Evolutionary conservation across 1,139 yeast genomes (phyloP).

Genomic region (Debaryomyces robertsiae): DNA sequence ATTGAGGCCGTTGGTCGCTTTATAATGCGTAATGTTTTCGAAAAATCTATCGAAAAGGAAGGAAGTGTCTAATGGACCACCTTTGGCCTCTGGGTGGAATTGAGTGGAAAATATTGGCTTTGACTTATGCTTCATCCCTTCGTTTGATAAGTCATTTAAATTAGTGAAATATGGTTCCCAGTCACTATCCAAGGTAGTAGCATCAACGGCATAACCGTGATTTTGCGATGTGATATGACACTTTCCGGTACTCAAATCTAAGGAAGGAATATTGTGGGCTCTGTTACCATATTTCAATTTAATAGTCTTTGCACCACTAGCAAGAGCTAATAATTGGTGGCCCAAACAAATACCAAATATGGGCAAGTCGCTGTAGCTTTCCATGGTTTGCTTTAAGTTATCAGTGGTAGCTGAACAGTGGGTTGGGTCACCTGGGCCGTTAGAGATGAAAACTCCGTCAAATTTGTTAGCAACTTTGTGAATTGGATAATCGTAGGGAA

Average conservation of each 20-base stretch:
- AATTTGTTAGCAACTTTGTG: constrained; percentile 89
- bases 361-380: constrained; percentile 65
- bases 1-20: constrained; percentile 43
- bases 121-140: constrained; percentile 88
- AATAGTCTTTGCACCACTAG: constrained; percentile 89
- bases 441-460: constrained; percentile 92
- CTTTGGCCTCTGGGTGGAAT: constrained; percentile 99
- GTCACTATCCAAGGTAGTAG: constrained; percentile 68
- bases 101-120: constrained; percentile 95
- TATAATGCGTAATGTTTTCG: constrained; percentile 64
- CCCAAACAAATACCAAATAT: constrained; percentile 97
- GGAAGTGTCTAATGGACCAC: constrained; percentile 94
- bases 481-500: constrained; percentile 93
- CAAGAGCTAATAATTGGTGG: constrained; percentile 92
- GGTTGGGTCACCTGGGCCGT: constrained; percentile 99
- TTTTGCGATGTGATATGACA: constrained; percentile 98
- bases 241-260: constrained; percentile 84
- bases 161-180: constrained; percentile 88
- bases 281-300: constrained; percentile 97
- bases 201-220: constrained; percentile 97
- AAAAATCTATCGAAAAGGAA: constrained; percentile 90
- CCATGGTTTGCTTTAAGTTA: constrained; percentile 74
- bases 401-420: constrained; percentile 83
- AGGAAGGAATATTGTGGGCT: constrained; percentile 96
- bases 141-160: constrained; percentile 92